These are phyloP conservation scores for Neobulgaria alba DNA, from an alignment of 2,329 filamentous ascomycete genomes.

Conservation along the genomic window DNA sequence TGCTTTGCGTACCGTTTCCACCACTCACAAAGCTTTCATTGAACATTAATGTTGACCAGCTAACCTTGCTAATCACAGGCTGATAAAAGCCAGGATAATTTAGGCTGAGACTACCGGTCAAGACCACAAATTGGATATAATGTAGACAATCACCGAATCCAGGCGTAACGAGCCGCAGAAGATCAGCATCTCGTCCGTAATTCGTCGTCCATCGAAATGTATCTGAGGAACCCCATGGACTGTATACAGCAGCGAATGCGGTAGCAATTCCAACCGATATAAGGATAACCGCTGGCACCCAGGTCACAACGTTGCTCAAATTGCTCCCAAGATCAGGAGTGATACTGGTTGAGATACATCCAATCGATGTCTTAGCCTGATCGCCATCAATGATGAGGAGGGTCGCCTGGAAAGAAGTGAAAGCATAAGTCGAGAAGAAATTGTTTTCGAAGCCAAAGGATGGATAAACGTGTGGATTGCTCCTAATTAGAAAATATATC, in stretches of 20 bases:
- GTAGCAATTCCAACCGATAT: constrained; percentile 76
- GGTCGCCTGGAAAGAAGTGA: constrained; percentile 70
- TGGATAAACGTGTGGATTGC: constrained; percentile 44
- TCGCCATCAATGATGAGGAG: constrained; percentile 73
- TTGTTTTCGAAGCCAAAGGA: constrained; percentile 67
- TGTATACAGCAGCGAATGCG: constrained; percentile 74
- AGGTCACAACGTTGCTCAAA: constrained; percentile 63
- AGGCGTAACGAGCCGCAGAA: constrained; percentile 85
- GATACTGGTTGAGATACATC: constrained; percentile 72
- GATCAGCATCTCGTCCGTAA: constrained; percentile 86
- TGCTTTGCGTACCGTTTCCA: constrained; percentile 52
- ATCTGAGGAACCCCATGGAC: constrained; percentile 87
- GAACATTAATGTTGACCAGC: constrained; percentile 89
- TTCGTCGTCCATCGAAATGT: constrained; percentile 97
- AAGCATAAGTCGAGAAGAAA: constrained; percentile 75
- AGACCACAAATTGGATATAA: constrained; percentile 86
- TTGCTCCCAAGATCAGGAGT: constrained; percentile 70
- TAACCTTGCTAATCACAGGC: constrained; percentile 76
- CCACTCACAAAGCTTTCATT: constrained; percentile 79
- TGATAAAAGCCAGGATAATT: constrained; percentile 93
- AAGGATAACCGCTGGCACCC: constrained; percentile 70
- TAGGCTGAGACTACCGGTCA: constrained; percentile 80
- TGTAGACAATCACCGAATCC: constrained; percentile 95
- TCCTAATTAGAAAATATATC: constrained; percentile 21
- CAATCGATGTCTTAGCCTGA: constrained; percentile 50